A percentile compares a stretch with the other conserved stretches of the same genome.
phyloP scores from a whole-genome alignment of 257 asterid genomes.

The Prunella vulgaris region DNA sequence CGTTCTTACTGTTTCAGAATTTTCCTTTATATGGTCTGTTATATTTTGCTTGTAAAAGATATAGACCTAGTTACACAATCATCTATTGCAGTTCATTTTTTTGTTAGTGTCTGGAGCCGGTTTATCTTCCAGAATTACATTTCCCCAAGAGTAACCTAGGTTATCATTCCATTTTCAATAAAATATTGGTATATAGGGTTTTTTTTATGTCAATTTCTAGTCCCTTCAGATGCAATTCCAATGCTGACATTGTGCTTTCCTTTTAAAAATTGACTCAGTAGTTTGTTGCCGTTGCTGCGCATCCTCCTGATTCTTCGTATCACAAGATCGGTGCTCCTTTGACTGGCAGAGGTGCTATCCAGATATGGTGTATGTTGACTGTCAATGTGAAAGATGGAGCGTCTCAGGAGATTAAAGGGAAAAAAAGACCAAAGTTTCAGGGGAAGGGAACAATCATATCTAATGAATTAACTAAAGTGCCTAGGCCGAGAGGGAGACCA shows the following conservation, averaged over 20 bases:
- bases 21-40: neutral
- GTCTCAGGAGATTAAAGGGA: slow-evolving; percentile 33
- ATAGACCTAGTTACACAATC: neutral
- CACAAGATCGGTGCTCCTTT: slow-evolving; percentile 78
- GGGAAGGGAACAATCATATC: slow-evolving; percentile 20
- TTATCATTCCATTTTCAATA: neutral
- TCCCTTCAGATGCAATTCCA: neutral
- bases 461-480: slow-evolving; percentile 19
- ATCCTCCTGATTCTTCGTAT: slow-evolving; percentile 85
- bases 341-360: slow-evolving; percentile 84
- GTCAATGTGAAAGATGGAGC: slow-evolving; percentile 23
- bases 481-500: slow-evolving; percentile 50
- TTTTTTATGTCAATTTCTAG: neutral
- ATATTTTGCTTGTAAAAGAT: neutral
- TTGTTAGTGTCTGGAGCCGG: neutral
- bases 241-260: slow-evolving; percentile 12
- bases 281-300: slow-evolving; percentile 92
- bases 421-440: slow-evolving; percentile 18
- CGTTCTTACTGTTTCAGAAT: neutral
- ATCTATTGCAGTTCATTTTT: neutral
- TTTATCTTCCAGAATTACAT: neutral
- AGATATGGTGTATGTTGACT: slow-evolving; percentile 83
- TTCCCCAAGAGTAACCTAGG: slow-evolving; percentile 1
- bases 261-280: slow-evolving; percentile 29
- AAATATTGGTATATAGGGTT: neutral